Conservation (phyloP, 2,329 filamentous ascomycete genomes). For the Diplodia intermedia region DNA sequence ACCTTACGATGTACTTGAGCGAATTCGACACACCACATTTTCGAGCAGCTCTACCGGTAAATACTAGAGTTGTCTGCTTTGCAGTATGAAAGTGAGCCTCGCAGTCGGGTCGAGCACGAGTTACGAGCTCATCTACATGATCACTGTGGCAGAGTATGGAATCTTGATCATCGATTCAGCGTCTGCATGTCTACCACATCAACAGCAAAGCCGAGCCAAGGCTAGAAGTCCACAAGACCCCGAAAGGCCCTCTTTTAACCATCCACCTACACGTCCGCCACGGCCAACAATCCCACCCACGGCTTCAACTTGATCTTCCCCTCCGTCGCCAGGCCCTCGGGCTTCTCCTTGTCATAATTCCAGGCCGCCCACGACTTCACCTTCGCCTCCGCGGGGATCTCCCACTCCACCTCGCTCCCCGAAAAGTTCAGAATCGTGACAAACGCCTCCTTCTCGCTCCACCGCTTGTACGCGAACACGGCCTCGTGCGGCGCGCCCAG, state of each 20-base stretch:
- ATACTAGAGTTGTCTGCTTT: no score
- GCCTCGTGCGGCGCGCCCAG: slow-evolving; percentile 51
- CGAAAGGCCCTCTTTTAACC: not conserved
- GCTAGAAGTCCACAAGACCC: no score
- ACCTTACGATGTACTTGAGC: no score
- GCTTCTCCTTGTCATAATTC: slow-evolving; percentile 39
- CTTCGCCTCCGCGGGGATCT: slow-evolving; percentile 39
- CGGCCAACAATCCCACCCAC: slow-evolving; percentile 46
- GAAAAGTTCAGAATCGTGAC: slow-evolving; percentile 47
- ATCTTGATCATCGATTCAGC: not conserved
- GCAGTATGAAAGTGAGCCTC: not conserved
- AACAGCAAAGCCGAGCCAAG: no score
- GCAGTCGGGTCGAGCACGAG: not conserved
- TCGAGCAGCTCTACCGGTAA: no score
- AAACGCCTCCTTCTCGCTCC: slow-evolving; percentile 41
- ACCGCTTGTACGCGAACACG: slow-evolving; percentile 43
- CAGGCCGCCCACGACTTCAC: slow-evolving; percentile 48
- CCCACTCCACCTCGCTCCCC: slow-evolving; percentile 42
- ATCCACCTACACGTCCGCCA: slow-evolving; percentile 26
- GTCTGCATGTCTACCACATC: not conserved
- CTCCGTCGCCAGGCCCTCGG: slow-evolving; percentile 33
- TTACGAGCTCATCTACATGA: not conserved
- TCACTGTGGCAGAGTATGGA: not conserved
- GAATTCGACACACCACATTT: no score
- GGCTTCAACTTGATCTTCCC: slow-evolving; percentile 42